phyloP scores from a whole-genome alignment of 306 rosid genomes.

The Benincasa hispida region DNA sequence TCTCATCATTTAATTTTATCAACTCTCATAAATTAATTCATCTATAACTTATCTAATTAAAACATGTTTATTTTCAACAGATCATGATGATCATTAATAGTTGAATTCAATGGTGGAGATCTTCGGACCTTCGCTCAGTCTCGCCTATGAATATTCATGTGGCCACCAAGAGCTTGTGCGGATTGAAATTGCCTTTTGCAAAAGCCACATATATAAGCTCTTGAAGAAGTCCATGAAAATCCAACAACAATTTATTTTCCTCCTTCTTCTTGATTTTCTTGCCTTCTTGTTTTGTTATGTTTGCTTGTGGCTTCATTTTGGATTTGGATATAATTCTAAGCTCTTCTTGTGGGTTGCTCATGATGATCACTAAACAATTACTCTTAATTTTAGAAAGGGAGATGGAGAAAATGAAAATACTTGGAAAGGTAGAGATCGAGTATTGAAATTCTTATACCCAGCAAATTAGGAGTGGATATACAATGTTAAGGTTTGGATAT shows the following conservation, averaged over 20 bases:
- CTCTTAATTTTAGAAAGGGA: not conserved
- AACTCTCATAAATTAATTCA: too few species aligned
- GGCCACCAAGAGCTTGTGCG: slow-evolving; percentile 94
- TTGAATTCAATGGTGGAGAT: slow-evolving; percentile 7
- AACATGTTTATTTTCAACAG: too few species aligned
- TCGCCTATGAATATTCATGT: slow-evolving; percentile 96
- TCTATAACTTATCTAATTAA: too few species aligned
- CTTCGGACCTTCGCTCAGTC: slow-evolving; percentile 87
- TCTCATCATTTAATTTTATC: too few species aligned
- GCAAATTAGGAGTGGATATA: not conserved
- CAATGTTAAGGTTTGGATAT: not conserved
- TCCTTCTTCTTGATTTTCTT: not conserved
- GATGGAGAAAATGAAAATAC: not conserved
- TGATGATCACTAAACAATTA: not conserved
- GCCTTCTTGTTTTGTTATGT: not conserved
- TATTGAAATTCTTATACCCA: too few species aligned
- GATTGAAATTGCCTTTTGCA: slow-evolving; percentile 77
- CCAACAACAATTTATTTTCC: not conserved
- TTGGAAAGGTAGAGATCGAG: not conserved
- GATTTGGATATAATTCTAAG: not conserved
- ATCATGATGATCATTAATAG: not conserved
- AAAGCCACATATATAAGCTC: slow-evolving; percentile 74
- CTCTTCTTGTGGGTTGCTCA: not conserved
- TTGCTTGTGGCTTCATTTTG: not conserved
- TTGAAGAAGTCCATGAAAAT: slow-evolving; percentile 66